Evolutionary conservation across 139 green algal species (phyloP), one percentile per base, ranked within the genome.

Genomic region (Tetraselmis chui): DNA sequence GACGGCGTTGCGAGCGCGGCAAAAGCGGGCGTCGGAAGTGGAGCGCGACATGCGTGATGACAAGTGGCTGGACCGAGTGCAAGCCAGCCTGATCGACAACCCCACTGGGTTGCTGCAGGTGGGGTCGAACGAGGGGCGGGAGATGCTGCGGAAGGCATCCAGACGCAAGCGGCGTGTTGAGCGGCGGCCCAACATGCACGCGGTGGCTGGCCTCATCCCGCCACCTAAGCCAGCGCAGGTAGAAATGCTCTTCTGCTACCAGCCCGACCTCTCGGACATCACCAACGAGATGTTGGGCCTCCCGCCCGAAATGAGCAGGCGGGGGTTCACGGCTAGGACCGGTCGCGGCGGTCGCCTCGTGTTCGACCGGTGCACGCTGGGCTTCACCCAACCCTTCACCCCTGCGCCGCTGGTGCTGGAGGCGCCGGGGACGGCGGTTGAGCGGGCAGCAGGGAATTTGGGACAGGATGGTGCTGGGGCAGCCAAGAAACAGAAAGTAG

Each of bases 281-380:
- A 58, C 76, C 26, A 2, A 23, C 30, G 29, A 29, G 5, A 28
- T 28, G n/a, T 2, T 31, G 29, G 30, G 59, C 31, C 81, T 83
- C 23, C 84, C 80, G 18, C 45, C 80, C 23, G 59, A 31, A 28
- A 1, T 83, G 29, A 27, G 26, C 23, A 23, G 32, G 59, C 32
- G 32, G 23, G 30, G 32, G 25, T 76, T 75, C 0, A 79, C 58
- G 0, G 58, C 85, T n/a, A 88, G 91, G 31, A 80, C 92, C 1
- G 91, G 89, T 23, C 87, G 91, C 0, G 87, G 88, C 28, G 90
- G 90, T 2, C 82, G 91, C 1, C 80, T 93, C 1, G 31, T 92
- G 0, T 77, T 92, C 1, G 90, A 93, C 81, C 84, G 87, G 26
- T 5, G 11, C 11, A 18, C 45, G 45, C 45, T 67, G 45, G 45